Evolutionary conservation across 2,329 filamentous ascomycete species (phyloP).

Genomic region (Calonectria ilicicola): DNA sequence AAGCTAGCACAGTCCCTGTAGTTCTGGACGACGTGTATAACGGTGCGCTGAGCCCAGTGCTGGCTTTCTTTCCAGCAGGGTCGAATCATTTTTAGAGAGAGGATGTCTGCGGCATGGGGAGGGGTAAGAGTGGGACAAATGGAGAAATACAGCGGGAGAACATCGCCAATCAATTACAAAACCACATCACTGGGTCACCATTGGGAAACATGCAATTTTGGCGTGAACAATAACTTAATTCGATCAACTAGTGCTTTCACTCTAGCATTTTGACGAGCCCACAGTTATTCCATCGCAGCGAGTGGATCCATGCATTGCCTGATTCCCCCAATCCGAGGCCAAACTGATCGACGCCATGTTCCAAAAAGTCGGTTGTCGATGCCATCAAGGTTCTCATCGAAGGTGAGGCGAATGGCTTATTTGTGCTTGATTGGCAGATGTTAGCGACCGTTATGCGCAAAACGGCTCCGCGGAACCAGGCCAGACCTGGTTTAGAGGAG

Average conservation of each 20-base stretch:
- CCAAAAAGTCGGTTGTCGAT: conserved; percentile 16
- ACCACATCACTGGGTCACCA: not conserved
- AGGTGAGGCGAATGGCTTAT: conserved; percentile 32
- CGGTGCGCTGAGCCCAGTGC: conserved; percentile 44
- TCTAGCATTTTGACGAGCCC: conserved; percentile 7
- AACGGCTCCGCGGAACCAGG: not conserved
- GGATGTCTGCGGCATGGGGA: not conserved
- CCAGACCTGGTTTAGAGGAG: conserved; percentile 16
- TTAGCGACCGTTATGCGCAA: conserved; percentile 25
- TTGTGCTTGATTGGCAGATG: conserved; percentile 44
- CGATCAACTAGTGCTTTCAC: conserved; percentile 1
- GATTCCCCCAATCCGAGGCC: conserved; percentile 16
- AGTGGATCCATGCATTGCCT: conserved; percentile 38
- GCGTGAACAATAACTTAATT: not conserved
- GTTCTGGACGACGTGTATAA: conserved; percentile 7
- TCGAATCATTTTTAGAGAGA: not conserved
- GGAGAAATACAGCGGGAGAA: not conserved
- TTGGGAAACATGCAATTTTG: not conserved
- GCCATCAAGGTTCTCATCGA: conserved; percentile 42
- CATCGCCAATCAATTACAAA: not conserved
- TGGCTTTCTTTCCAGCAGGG: conserved; percentile 46
- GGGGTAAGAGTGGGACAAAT: not conserved
- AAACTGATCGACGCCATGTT: conserved; percentile 12
- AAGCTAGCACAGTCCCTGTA: not conserved
- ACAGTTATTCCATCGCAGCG: conserved; percentile 15